Evolutionary conservation across 768 basidiomycete genomes (phyloP), one percentile per base, ranked within the genome.

Genomic region (Candolleomyces aberdarensis): DNA sequence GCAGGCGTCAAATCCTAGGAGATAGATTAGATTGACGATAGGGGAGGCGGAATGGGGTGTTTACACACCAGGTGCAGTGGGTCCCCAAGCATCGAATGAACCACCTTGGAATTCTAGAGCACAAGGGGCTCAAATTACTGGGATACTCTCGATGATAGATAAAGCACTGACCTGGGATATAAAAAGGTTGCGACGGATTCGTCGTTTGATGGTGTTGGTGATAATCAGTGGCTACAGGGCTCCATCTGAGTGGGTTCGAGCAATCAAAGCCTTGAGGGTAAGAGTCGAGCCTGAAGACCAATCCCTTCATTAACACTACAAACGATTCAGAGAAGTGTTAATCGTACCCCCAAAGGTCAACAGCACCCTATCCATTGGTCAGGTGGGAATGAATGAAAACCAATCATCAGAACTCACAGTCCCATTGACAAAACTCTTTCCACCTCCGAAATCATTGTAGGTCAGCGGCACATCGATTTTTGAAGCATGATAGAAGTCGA

Each of bases 261-360:
- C 92, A 94, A 66, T 94, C 91, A 65, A 91, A 93, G 0, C 81
- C 77, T 76, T 92, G 89, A 0, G 90, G 89, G 62, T 92, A 92
- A 0, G 83, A 80, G 66, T 92, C 91, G 60, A 86, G 67, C 15
- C 83, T 83, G 56, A 41, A 60, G 31, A 44, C 32, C 1, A 51
- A 59, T 32, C 31, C 41, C 13, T 11, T 43, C 5, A 22, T 63
- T 53, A 61, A 56, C 46, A 20, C 6, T 13, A 14, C 5, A 48
- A 13, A 22, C 9, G 1, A 32, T 57, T 55, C 17, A 36, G 11
- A 5, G n/a, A n/a, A n/a, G n/a, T n/a, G n/a, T n/a, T n/a, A 40
- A 15, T 59, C 67, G 56, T 74, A 86, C 86, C 90, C 90, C 65
- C 90, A 87, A 36, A 90, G 81, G 69, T 92, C 90, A 5, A 89